Percentiles rank a stretch among this genome's conserved stretches.
These are phyloP conservation scores for Ramalina intermedia DNA, from an alignment of 495 filamentous ascomycete species.

Conservation along the genomic window DNA sequence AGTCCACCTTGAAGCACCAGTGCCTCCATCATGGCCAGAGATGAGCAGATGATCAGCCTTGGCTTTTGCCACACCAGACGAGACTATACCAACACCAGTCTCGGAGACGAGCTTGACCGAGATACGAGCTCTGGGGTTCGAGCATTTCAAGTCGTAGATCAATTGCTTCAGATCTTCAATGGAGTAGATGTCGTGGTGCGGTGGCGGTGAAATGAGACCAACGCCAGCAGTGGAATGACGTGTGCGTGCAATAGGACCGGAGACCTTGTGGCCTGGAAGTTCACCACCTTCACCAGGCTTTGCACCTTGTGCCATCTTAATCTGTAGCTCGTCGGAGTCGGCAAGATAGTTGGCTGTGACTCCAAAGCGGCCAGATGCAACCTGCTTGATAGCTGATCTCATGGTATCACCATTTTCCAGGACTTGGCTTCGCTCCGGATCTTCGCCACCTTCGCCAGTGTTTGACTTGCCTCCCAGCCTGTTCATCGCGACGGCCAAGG, in stretches of 20 bases:
- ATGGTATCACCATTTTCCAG: conserved; percentile 94
- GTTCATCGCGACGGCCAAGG: conserved; percentile 96
- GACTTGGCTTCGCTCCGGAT: conserved; percentile 75
- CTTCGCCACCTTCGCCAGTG: conserved; percentile 97
- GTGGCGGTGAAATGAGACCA: conserved; percentile 94
- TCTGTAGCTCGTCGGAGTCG: conserved; percentile 95
- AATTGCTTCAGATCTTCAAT: conserved; percentile 99
- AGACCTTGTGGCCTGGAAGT: conserved; percentile 95
- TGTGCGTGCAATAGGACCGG: conserved; percentile 87
- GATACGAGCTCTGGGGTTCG: conserved; percentile 86
- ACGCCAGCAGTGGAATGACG: conserved; percentile 98
- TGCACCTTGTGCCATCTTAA: conserved; percentile 99
- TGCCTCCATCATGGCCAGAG: conserved; percentile 95
- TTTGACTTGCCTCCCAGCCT: conserved; percentile 95
- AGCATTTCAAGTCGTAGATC: conserved; percentile 97
- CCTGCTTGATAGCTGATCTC: conserved; percentile 97
- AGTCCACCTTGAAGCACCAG: conserved; percentile 95
- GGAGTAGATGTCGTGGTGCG: conserved; percentile 98
- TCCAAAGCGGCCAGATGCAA: conserved; percentile 94
- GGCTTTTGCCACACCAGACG: conserved; percentile 95
- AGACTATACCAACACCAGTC: conserved; percentile 95
- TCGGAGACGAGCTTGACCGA: conserved; percentile 98
- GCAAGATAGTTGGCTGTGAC: conserved; percentile 98
- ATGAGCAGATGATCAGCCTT: conserved; percentile 98
- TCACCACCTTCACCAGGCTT: conserved; percentile 99